These are phyloP conservation scores for Gossypium bickii DNA, from an alignment of 345 rosid genomes.

Conservation along the genomic window DNA sequence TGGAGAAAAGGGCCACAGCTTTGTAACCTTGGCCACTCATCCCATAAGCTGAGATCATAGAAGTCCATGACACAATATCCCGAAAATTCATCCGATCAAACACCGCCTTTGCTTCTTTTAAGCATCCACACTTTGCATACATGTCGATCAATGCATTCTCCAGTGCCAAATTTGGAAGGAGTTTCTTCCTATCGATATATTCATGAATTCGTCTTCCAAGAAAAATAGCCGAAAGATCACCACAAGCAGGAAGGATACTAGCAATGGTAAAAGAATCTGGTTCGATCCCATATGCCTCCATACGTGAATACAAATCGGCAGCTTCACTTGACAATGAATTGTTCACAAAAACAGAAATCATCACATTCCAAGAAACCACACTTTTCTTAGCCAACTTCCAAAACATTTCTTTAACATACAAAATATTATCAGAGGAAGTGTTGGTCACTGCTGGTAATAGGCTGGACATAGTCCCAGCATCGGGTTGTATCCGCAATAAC, in stretches of 20 bases:
- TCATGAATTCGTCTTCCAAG: conserved; percentile 53
- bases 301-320: conserved; percentile 41
- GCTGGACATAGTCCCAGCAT: conserved; percentile 74
- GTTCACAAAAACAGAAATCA: conserved; percentile 61
- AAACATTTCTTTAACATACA: conserved; percentile 55
- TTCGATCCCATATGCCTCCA: conserved; percentile 49
- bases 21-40: conserved; percentile 51
- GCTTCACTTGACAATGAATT: conserved; percentile 63
- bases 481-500: conserved; percentile 34
- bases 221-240: conserved; percentile 58
- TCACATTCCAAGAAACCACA: conserved; percentile 71
- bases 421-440: conserved; percentile 46
- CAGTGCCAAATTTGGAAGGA: conserved; percentile 52
- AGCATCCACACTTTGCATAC: conserved; percentile 70
- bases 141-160: conserved; percentile 74
- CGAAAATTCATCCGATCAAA: conserved; percentile 53
- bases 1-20: conserved; percentile 49
- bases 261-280: conserved; percentile 60
- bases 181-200: conserved; percentile 42
- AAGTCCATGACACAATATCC: conserved; percentile 76
- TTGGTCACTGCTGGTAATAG: conserved; percentile 60
- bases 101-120: conserved; percentile 49
- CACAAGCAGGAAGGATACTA: conserved; percentile 74
- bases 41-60: conserved; percentile 77
- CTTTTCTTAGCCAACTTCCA: conserved; percentile 36